phyloP scores from a whole-genome alignment of 768 basidiomycete species.

The Peribolospora baueri region DNA sequence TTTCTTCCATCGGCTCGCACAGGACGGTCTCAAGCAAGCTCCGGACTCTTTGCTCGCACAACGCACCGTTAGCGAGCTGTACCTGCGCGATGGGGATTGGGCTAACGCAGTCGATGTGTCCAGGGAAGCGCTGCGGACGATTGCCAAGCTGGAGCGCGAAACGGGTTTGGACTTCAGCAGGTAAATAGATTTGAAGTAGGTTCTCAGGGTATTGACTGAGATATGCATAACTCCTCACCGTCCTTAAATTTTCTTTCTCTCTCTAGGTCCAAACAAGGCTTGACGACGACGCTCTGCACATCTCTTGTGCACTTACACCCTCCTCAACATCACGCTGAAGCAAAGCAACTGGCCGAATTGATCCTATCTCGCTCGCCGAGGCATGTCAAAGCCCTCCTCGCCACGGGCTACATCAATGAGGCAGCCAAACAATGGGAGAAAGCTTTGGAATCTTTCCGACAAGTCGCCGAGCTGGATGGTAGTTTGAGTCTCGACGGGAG shows the following conservation, averaged over 20 bases:
- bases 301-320: conserved; percentile 64
- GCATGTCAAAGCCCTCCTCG: conserved; percentile 44
- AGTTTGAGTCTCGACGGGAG: conserved; percentile 22
- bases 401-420: conserved; percentile 48
- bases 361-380: conserved; percentile 38
- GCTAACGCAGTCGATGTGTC: conserved; percentile 43
- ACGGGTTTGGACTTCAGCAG: conserved; percentile 29
- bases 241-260: not conserved
- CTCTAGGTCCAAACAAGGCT: conserved; percentile 35
- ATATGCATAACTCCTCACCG: not conserved
- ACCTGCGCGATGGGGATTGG: conserved; percentile 43
- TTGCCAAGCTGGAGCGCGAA: conserved; percentile 32
- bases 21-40: conserved; percentile 34
- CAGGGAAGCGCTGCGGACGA: conserved; percentile 40
- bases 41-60: conserved; percentile 40
- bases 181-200: conserved; percentile 23
- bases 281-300: conserved; percentile 46
- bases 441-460: conserved; percentile 37
- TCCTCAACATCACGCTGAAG: conserved; percentile 68
- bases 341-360: conserved; percentile 45
- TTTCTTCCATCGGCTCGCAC: conserved; percentile 3
- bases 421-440: conserved; percentile 39
- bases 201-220: not conserved
- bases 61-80: conserved; percentile 39
- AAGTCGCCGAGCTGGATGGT: conserved; percentile 29